Base-by-base conservation (phyloP, 768 basidiomycete genomes). In the Cyclocybe cylindracea region DNA sequence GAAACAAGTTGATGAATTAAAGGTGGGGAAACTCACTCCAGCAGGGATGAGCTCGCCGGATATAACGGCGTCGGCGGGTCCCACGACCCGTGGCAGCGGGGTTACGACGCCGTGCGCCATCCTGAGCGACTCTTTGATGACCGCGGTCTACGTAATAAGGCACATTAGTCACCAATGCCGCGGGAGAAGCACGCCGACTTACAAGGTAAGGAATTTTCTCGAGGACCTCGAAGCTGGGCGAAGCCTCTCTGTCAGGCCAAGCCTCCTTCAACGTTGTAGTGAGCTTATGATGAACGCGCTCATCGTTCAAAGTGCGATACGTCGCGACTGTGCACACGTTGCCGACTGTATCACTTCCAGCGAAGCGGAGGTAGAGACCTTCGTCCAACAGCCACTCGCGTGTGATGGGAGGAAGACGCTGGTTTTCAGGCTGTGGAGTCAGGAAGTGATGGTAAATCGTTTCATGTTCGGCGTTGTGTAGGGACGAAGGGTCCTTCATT, bases 131-230 rank as follows among this genome's bases (percentile, higher is more conserved):
- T 80, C 78, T 50, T 78, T 78, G 31, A 78, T 67, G 31, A 79
- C 75, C 5, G 76, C 77, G 1, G 72, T 75, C 78, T 79, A 46
- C 29, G 42, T 43, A 14, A 18, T 44, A 48, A 51, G 45, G 51
- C 42, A 40, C 33, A 43, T 29, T 13, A 18, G 5, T 29, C 6
- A 16, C 16, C 16, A 16, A 16, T 16, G 16, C 16, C 16, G 16
- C 16, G 16, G 16, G 11, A 51, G 16, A 37, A 10, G 11, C 16
- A 31, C 16, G 8, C 16, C 14, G 2, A 58, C 74, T 55, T 49
- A 78, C 77, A n/a, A 79, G 64, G 57, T 77, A 80, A 11, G 78
- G 74, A 33, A 80, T 39, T 53, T 72, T 75, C 56, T 80, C 77
- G 39, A 78, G 58, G 2, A 50, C 64, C 51, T 76, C 75, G 24